Conservation (phyloP, 345 rosid genomes). For the Sapria himalayana region DNA sequence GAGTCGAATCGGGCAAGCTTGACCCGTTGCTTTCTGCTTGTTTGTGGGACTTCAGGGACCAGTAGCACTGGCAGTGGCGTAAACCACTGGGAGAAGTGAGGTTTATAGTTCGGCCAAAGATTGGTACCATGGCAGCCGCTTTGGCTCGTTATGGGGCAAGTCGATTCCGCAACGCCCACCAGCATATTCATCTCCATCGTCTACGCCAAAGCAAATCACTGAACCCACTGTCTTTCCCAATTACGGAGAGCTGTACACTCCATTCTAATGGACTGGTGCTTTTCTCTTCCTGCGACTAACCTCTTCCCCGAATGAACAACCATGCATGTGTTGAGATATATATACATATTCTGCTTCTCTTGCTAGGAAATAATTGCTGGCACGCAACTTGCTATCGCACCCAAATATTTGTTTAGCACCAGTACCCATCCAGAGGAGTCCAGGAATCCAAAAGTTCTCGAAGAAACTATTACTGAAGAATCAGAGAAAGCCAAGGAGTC, state of each 20-base stretch:
- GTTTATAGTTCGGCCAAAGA: no score
- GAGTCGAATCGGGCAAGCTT: no score
- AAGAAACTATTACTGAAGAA: conserved; percentile 17
- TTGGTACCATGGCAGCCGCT: conserved; percentile 47
- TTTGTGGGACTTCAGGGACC: no score
- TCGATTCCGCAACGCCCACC: conserved; percentile 14
- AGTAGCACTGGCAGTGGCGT: no score
- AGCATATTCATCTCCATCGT: conserved; percentile 8
- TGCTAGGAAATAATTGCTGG: conserved; percentile 18
- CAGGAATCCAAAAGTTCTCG: conserved; percentile 8
- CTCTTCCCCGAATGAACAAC: not conserved
- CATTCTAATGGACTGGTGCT: conserved; percentile 22
- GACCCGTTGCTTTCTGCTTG: no score
- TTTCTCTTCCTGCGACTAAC: not conserved
- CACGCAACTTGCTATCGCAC: conserved; percentile 15
- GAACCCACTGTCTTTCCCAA: conserved; percentile 9
- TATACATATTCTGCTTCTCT: not conserved
- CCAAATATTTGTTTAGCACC: conserved; percentile 20
- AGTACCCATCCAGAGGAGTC: conserved; percentile 10
- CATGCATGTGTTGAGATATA: not conserved
- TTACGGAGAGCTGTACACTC: conserved; percentile 10
- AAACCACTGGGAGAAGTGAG: no score
- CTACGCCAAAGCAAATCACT: conserved; percentile 8
- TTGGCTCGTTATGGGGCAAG: conserved; percentile 22
- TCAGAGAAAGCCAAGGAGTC: conserved; percentile 38